Conservation (phyloP, 2,329 filamentous ascomycete species). For the Botrytis aclada region DNA sequence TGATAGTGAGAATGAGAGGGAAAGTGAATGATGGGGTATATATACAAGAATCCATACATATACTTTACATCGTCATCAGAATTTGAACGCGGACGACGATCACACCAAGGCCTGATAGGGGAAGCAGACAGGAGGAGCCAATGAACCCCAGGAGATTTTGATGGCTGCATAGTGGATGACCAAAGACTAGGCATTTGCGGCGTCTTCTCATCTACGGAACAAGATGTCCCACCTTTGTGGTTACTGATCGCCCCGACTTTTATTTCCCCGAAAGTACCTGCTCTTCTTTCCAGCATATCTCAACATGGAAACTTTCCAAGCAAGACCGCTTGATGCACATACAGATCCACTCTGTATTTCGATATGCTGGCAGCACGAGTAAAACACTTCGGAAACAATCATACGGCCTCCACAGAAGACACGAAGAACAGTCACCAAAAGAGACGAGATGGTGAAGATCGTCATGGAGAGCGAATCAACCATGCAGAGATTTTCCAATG, state of each 20-base stretch:
- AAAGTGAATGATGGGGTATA: neutral
- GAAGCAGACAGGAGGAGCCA: neutral
- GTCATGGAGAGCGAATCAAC: neutral
- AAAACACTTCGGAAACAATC: neutral
- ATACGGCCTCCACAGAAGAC: neutral
- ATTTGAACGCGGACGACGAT: neutral
- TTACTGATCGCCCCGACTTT: neutral
- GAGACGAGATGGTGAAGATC: neutral
- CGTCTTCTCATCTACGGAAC: neutral
- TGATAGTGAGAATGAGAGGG: neutral
- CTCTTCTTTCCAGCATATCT: neutral
- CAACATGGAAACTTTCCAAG: neutral
- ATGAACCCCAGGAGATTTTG: neutral
- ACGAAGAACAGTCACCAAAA: neutral
- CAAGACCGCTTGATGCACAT: neutral
- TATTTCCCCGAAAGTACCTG: neutral
- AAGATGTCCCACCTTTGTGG: neutral
- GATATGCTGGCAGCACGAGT: neutral
- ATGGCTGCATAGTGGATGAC: neutral
- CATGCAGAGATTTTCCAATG: neutral
- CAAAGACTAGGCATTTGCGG: neutral
- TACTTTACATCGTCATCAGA: neutral
- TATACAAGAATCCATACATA: neutral
- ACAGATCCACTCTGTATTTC: neutral
- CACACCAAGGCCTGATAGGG: neutral